Percentiles rank a stretch among this genome's conserved stretches.
phyloP scores from a whole-genome alignment of 345 rosid species.

The Aquilaria sinensis region DNA sequence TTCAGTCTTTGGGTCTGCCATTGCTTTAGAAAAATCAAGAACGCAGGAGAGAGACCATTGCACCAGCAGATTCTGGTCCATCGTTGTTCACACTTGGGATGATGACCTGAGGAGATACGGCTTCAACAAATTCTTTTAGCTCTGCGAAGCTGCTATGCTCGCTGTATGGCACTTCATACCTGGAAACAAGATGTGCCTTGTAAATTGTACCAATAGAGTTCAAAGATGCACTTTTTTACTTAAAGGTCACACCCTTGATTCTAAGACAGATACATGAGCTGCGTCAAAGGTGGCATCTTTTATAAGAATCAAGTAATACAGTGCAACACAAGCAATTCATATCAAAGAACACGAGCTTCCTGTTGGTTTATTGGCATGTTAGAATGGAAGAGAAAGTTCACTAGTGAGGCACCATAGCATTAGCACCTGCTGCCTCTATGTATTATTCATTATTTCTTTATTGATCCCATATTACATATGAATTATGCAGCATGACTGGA shows the following conservation, averaged over 20 bases:
- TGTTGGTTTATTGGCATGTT: no score
- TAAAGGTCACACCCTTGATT: background rate
- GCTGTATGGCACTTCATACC: conserved; percentile 95
- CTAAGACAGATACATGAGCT: no score
- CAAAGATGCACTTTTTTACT: background rate
- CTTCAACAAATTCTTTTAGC: conserved; percentile 74
- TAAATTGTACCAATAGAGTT: background rate
- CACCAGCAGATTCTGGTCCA: conserved; percentile 64
- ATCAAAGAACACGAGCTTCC: no score
- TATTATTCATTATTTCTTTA: no score
- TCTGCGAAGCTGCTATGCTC: conserved; percentile 91
- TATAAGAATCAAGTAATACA: no score
- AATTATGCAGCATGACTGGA: no score
- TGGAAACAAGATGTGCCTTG: conserved; percentile 14
- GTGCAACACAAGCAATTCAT: no score
- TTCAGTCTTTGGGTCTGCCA: background rate
- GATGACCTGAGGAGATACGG: conserved; percentile 59
- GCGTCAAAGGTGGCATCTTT: background rate
- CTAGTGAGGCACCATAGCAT: no score
- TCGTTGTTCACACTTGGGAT: conserved; percentile 85
- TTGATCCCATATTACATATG: no score
- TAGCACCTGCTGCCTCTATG: no score
- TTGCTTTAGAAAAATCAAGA: conserved; percentile 23
- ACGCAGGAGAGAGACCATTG: conserved; percentile 66
- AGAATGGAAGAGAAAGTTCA: no score